Percentiles rank a stretch among this genome's conserved stretches.
Conservation (phyloP, 805 yeast species). For the Candida glaebosa region DNA sequence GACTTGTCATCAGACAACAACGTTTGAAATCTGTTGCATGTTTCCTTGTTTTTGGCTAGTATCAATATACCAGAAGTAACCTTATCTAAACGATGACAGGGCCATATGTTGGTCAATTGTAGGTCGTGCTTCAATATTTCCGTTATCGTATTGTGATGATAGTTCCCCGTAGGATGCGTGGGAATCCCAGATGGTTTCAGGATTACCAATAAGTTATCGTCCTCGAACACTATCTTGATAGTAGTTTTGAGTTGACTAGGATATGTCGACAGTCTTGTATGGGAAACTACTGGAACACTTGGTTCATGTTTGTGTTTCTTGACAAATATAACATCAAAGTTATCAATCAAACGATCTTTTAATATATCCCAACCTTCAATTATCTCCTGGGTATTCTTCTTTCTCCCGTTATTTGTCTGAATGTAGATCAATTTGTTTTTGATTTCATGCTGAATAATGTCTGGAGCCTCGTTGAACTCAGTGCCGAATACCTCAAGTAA, state of each 20-base stretch:
- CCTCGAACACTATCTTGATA: slow-evolving; percentile 30
- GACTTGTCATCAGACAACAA: slow-evolving; percentile 26
- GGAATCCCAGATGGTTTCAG: slow-evolving; percentile 54
- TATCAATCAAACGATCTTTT: slow-evolving; percentile 10
- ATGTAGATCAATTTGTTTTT: slow-evolving; percentile 23
- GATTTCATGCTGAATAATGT: slow-evolving; percentile 23
- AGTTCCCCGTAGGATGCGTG: slow-evolving; percentile 50
- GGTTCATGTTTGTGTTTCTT: slow-evolving; percentile 46
- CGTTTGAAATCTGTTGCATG: slow-evolving; percentile 29
- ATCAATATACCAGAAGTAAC: slow-evolving; percentile 50
- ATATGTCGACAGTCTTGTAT: neutral
- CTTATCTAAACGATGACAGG: slow-evolving; percentile 49
- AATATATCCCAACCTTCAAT: slow-evolving; percentile 20
- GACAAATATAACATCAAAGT: slow-evolving; percentile 28
- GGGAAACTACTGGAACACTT: slow-evolving; percentile 22
- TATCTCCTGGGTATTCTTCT: slow-evolving; percentile 5
- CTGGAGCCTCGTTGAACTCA: slow-evolving; percentile 32
- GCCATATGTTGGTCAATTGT: slow-evolving; percentile 29
- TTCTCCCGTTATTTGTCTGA: slow-evolving; percentile 14
- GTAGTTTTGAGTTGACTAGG: slow-evolving; percentile 9
- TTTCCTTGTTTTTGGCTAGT: slow-evolving; percentile 33
- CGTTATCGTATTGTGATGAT: slow-evolving; percentile 39
- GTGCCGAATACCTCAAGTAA: slow-evolving; percentile 24
- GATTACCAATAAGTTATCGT: slow-evolving; percentile 38
- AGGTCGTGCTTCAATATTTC: slow-evolving; percentile 38